Evolutionary conservation across 2,329 filamentous ascomycete species (phyloP), one percentile per base, ranked within the genome.

Genomic region (Penicillium sp.): DNA sequence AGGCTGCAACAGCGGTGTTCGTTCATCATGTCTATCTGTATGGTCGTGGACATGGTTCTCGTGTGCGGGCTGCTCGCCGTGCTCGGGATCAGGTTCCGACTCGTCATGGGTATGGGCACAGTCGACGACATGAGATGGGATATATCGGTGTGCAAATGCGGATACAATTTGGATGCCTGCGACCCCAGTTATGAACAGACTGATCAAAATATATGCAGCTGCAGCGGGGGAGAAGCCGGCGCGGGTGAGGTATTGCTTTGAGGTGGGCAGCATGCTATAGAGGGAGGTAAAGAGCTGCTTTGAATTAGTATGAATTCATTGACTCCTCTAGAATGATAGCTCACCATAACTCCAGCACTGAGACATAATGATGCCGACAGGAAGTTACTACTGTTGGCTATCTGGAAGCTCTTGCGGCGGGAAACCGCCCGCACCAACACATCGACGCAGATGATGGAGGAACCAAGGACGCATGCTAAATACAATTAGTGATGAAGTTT

Each of bases 331-430:
- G 15, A 16, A 21, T 16, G 8, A 31, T n/a, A 21, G 45, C 84
- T 63, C 75, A 96, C 92, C 92, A 99, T 96, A 45, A 97, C 92
- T 43, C 94, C 93, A 65, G 96, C 96, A 72, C 92, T 97, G 62
- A 99, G 77, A 75, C 92, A 96, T 59, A 97, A 77, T 0, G 93
- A 97, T 23, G 87, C 86, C 0, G 92, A 92, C 5, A 97, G 81
- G 72, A 99, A 99, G 23, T 81, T 81, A 78, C 90, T 93, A 76
- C 90, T 97, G 61, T 96, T 89, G 70, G 95, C 86, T 64, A 99
- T 95, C 66, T 86, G 85, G 73, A 97, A 99, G 70, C 87, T 82
- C 67, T 82, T 85, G 75, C 88, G 86, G 51, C 88, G 84, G 4
- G 91, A 89, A 49, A 96, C 79, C 50, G 83, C 81, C 56, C 87